These are phyloP conservation scores for Bipolaris zeicola DNA, from an alignment of 2,329 filamentous ascomycete species.

Conservation along the genomic window DNA sequence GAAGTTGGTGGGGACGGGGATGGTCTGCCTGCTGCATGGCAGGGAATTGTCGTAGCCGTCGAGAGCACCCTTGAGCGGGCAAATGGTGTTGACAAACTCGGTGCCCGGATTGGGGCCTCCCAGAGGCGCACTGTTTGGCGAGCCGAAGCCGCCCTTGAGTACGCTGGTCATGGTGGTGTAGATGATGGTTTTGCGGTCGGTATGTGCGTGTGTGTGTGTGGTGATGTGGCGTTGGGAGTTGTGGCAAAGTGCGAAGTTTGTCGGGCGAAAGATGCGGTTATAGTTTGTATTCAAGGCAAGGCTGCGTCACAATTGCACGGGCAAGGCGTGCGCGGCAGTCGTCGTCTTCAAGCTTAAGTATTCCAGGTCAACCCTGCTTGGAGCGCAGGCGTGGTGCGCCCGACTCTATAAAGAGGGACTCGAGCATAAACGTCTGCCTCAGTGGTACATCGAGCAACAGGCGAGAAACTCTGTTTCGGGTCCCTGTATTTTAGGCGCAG, in stretches of 20 bases:
- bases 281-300: neutral
- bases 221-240: neutral
- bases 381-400: slow-evolving; percentile 1
- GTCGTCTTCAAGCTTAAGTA: slow-evolving; percentile 6
- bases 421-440: neutral
- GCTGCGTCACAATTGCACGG: neutral
- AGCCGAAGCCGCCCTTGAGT: slow-evolving; percentile 30
- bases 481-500: slow-evolving; percentile 6
- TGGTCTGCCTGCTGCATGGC: slow-evolving; percentile 42
- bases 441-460: slow-evolving; percentile 1
- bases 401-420: slow-evolving; percentile 5
- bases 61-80: slow-evolving; percentile 44
- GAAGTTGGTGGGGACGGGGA: slow-evolving; percentile 52
- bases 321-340: slow-evolving; percentile 1
- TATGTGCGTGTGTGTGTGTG: neutral
- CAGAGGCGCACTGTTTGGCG: slow-evolving; percentile 20
- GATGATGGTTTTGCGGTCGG: neutral
- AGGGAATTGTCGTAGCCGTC: slow-evolving; percentile 46
- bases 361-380: slow-evolving; percentile 11
- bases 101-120: slow-evolving; percentile 35
- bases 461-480: slow-evolving; percentile 11
- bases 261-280: neutral
- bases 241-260: neutral
- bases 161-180: slow-evolving; percentile 23
- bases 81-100: slow-evolving; percentile 48